A percentile compares a stretch with the other conserved stretches of the same genome.
Conservation (phyloP, 1,284 basidiomycete genomes). For the Ganoderma sp. region DNA sequence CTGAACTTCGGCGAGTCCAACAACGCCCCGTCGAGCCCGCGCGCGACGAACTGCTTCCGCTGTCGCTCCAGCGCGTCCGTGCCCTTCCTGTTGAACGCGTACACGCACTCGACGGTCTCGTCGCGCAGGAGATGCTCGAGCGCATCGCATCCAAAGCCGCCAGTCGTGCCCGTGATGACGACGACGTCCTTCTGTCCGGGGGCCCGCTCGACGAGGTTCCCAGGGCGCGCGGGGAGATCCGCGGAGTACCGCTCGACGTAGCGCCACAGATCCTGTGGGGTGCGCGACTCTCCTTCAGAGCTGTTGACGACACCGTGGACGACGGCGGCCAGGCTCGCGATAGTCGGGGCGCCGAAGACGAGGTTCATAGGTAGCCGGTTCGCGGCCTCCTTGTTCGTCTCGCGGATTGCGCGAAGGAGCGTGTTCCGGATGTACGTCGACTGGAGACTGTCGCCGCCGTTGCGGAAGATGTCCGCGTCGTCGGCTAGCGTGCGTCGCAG, state of each 20-base stretch:
- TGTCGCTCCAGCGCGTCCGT: constrained; percentile 37
- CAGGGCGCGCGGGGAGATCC: constrained; percentile 26
- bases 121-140: constrained; percentile 33
- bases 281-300: constrained; percentile 11
- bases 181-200: constrained; percentile 30
- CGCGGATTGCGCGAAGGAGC: constrained; percentile 42
- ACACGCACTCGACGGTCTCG: constrained; percentile 29
- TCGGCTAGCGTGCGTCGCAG: constrained; percentile 36
- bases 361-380: constrained; percentile 39
- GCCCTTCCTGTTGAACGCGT: constrained; percentile 34
- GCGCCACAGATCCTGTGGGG: constrained; percentile 16
- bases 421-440: constrained; percentile 50
- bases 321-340: constrained; percentile 36
- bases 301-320: constrained; percentile 8
- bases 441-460: constrained; percentile 50
- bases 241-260: constrained; percentile 30
- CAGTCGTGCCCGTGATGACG: constrained; percentile 39
- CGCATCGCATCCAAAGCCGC: constrained; percentile 36
- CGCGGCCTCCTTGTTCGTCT: constrained; percentile 33
- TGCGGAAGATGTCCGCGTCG: constrained; percentile 47
- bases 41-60: constrained; percentile 33
- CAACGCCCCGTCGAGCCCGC: constrained; percentile 40
- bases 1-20: constrained; percentile 40
- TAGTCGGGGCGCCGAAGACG: constrained; percentile 46
- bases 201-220: constrained; percentile 5